Evolutionary conservation across 768 basidiomycete genomes (phyloP).

Genomic region (Lactarius quietus): DNA sequence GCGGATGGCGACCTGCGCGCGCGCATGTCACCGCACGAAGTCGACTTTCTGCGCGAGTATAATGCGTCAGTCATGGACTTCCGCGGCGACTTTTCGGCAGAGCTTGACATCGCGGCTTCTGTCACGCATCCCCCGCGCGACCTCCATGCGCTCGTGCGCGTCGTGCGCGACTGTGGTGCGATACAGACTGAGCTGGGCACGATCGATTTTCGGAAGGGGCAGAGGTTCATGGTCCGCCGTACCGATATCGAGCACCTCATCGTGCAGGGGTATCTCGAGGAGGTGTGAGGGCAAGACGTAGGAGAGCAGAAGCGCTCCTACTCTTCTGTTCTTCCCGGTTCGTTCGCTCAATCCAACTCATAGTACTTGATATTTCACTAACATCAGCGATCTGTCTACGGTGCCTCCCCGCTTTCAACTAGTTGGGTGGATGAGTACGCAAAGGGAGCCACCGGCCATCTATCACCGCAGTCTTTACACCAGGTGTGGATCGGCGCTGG

Average conservation of each 20-base stretch:
- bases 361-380: background rate
- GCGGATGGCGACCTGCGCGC: slow-evolving; percentile 61
- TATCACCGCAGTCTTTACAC: background rate
- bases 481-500: background rate
- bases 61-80: slow-evolving; percentile 78
- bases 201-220: slow-evolving; percentile 87
- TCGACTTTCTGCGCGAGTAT: slow-evolving; percentile 83
- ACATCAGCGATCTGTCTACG: background rate
- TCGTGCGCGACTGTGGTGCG: slow-evolving; percentile 84
- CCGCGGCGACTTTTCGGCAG: slow-evolving; percentile 78
- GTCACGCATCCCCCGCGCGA: slow-evolving; percentile 85
- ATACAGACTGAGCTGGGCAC: slow-evolving; percentile 90
- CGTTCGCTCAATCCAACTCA: background rate
- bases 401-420: background rate
- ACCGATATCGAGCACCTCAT: slow-evolving; percentile 93
- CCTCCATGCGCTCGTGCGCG: slow-evolving; percentile 81
- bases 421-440: background rate
- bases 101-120: slow-evolving; percentile 82
- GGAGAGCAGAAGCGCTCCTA: no score
- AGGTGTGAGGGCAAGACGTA: slow-evolving; percentile 46
- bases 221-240: slow-evolving; percentile 83
- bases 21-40: slow-evolving; percentile 74
- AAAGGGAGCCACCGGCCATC: background rate
- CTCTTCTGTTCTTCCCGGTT: background rate
- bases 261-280: slow-evolving; percentile 89